Conservation (phyloP, 768 basidiomycete genomes). For the Rhodotorula toruloides region DNA sequence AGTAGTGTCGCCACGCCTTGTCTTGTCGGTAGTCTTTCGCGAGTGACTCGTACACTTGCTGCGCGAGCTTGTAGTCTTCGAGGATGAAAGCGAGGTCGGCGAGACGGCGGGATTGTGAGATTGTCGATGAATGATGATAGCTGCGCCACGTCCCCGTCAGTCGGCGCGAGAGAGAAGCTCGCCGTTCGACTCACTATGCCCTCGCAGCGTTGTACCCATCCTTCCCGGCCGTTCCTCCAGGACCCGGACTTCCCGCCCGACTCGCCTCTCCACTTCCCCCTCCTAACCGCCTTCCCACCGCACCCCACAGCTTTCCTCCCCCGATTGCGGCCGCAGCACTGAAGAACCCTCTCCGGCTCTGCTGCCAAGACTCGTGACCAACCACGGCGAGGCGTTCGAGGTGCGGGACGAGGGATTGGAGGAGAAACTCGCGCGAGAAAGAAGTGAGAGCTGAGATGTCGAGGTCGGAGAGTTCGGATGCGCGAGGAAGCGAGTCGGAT, state of each 20-base stretch:
- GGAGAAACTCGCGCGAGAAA: slow-evolving; percentile 80
- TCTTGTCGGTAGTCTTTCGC: slow-evolving; percentile 61
- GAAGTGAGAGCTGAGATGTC: slow-evolving; percentile 71
- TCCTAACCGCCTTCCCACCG: background rate
- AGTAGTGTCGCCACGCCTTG: slow-evolving; percentile 46
- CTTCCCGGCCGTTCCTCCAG: background rate
- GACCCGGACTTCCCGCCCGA: slow-evolving; percentile 3
- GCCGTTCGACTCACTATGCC: slow-evolving; percentile 45
- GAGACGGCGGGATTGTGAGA: slow-evolving; percentile 58
- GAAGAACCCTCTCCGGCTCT: slow-evolving; percentile 47
- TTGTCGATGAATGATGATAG: slow-evolving; percentile 45
- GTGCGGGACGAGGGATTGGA: slow-evolving; percentile 87
- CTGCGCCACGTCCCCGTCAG: too few species aligned
- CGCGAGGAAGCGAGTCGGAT: background rate
- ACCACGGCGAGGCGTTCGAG: slow-evolving; percentile 91
- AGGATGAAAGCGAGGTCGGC: slow-evolving; percentile 93
- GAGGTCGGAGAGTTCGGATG: slow-evolving; percentile 33
- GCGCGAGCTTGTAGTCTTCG: slow-evolving; percentile 80
- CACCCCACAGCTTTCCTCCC: slow-evolving; percentile 49
- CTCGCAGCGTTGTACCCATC: slow-evolving; percentile 45
- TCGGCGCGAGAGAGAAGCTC: background rate
- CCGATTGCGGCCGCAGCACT: too few species aligned
- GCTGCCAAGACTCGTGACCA: slow-evolving; percentile 68
- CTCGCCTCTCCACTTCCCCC: slow-evolving; percentile 20
- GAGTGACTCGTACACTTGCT: slow-evolving; percentile 74